phyloP scores from a whole-genome alignment of 139 green algal species.

The Chlorella sp. region DNA sequence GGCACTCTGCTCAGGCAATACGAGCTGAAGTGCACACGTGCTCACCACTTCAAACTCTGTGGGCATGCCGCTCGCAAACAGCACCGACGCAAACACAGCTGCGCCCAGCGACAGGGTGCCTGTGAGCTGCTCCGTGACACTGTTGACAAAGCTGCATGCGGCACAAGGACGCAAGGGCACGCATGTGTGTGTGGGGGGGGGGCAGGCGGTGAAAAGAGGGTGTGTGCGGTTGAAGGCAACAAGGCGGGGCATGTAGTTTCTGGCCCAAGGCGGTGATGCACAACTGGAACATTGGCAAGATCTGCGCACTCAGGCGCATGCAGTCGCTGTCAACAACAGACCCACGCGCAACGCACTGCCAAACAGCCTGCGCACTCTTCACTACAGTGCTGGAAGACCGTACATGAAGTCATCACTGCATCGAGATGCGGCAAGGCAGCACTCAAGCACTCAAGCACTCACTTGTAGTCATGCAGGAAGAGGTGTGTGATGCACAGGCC shows the following conservation, averaged over 20 bases:
- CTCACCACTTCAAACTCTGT: slow-evolving; percentile 56
- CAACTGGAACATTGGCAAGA: not conserved
- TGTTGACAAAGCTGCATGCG: slow-evolving; percentile 62
- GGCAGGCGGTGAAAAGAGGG: no score
- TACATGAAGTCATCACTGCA: no score
- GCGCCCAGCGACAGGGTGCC: slow-evolving; percentile 72
- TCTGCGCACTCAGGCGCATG: no score
- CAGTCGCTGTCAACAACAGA: not conserved
- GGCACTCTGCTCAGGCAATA: no score
- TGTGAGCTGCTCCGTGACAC: slow-evolving; percentile 45
- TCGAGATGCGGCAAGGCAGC: no score
- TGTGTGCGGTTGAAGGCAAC: no score
- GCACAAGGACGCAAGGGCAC: not conserved
- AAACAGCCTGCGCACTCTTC: not conserved
- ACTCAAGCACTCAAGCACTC: no score
- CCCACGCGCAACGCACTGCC: not conserved
- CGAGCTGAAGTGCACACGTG: no score
- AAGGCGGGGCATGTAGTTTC: no score
- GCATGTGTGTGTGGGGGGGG: no score
- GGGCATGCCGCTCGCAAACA: slow-evolving; percentile 67
- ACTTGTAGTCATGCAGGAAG: slow-evolving; percentile 84
- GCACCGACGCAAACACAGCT: slow-evolving; percentile 65
- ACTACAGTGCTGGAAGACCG: no score
- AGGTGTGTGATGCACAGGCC: slow-evolving; percentile 68
- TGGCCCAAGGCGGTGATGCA: no score